These are phyloP conservation scores for Cladorrhinum sp. DNA, from an alignment of 2,329 filamentous ascomycete species.

Conservation along the genomic window DNA sequence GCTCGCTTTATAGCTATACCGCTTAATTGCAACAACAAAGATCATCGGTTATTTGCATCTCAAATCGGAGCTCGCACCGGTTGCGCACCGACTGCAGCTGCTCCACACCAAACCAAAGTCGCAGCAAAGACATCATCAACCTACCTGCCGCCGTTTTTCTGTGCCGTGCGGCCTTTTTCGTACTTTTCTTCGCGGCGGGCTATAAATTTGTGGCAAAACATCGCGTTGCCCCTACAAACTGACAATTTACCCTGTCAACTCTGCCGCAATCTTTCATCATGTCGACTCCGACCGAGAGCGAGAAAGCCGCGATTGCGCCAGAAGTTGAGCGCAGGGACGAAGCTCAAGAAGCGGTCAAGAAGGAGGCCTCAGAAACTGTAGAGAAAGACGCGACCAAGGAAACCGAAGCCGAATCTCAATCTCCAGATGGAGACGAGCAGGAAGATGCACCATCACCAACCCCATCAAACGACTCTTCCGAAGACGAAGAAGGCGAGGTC, in stretches of 20 bases:
- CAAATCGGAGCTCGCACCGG: neutral
- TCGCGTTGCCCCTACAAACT: neutral
- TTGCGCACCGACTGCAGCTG: neutral
- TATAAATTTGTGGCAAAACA: neutral
- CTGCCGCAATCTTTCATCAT: neutral
- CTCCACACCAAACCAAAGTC: neutral
- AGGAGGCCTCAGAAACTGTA: neutral
- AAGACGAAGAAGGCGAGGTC: constrained; percentile 9
- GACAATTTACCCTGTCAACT: neutral
- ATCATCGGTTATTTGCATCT: neutral
- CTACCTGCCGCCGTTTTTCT: neutral
- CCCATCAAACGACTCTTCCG: constrained; percentile 5
- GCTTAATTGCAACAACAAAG: neutral
- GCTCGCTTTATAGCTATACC: neutral
- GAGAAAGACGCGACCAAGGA: neutral
- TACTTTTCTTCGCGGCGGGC: neutral
- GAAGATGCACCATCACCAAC: neutral
- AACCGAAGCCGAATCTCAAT: neutral
- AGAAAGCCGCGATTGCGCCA: constrained; percentile 1
- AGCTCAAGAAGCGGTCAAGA: neutral
- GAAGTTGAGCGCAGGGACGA: neutral
- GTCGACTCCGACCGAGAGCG: constrained; percentile 6
- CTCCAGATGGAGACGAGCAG: neutral
- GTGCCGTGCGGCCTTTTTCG: neutral
- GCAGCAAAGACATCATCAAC: neutral